Conservation (phyloP, 306 rosid genomes). For the Ochetophila trinervis region DNA sequence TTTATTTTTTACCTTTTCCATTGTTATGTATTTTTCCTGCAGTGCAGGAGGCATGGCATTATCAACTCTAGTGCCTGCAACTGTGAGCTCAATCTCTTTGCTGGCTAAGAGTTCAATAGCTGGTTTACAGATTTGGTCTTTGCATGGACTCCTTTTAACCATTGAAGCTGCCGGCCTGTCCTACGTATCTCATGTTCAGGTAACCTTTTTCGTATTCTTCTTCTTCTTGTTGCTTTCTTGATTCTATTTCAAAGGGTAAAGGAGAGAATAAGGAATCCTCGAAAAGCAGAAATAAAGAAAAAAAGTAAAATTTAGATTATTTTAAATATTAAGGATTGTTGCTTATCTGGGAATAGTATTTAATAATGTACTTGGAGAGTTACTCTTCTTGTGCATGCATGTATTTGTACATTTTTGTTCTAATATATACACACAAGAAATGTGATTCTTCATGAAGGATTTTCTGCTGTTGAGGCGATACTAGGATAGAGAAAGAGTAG, state of each 20-base stretch:
- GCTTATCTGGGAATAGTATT: too few species aligned
- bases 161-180: slow-evolving; percentile 98
- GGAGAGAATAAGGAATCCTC: too few species aligned
- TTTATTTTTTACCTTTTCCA: slow-evolving; percentile 10
- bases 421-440: too few species aligned
- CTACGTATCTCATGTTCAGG: slow-evolving; percentile 97
- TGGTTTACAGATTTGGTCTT: slow-evolving; percentile 87
- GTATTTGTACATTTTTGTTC: too few species aligned
- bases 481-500: too few species aligned
- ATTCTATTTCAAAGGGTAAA: background rate
- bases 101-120: slow-evolving; percentile 78
- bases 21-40: slow-evolving; percentile 47
- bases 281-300: too few species aligned
- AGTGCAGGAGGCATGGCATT: slow-evolving; percentile 99
- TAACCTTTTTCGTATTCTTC: slow-evolving; percentile 31
- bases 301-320: too few species aligned
- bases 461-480: too few species aligned
- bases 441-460: too few species aligned
- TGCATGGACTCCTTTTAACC: slow-evolving; percentile 96
- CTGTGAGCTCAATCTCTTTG: slow-evolving; percentile 81
- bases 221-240: background rate
- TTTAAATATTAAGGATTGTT: too few species aligned
- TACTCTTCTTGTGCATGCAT: too few species aligned
- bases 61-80: slow-evolving; percentile 89
- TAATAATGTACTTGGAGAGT: too few species aligned